Percentiles rank a stretch among this genome's conserved stretches.
Conservation (phyloP, 2,329 filamentous ascomycete species). For the Lachnellula cervina region DNA sequence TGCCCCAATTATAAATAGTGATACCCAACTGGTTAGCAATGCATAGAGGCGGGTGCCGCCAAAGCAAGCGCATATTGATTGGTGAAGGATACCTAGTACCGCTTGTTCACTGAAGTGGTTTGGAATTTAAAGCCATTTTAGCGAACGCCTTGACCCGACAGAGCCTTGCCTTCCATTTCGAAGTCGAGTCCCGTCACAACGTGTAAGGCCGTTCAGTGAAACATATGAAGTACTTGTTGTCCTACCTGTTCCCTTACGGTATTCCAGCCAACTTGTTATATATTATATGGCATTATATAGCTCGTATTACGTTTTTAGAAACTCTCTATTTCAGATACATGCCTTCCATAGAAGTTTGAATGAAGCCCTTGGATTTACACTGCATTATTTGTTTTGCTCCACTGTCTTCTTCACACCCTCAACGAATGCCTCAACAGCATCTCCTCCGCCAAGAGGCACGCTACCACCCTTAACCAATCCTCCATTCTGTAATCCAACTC, state of each 20-base stretch:
- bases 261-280: too few relatives aligned
- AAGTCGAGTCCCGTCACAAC: too few relatives aligned
- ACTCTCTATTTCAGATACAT: not conserved
- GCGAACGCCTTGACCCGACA: not conserved
- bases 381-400: slow-evolving; percentile 44
- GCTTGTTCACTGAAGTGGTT: not conserved
- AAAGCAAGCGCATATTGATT: too few relatives aligned
- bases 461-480: slow-evolving; percentile 73
- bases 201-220: too few relatives aligned
- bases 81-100: not conserved
- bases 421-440: slow-evolving; percentile 87
- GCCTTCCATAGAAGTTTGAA: not conserved
- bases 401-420: slow-evolving; percentile 80
- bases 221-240: too few relatives aligned
- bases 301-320: not conserved
- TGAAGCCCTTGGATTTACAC: not conserved
- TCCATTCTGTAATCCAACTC: slow-evolving; percentile 76
- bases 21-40: too few relatives aligned
- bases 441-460: slow-evolving; percentile 80
- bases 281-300: too few relatives aligned
- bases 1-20: too few relatives aligned
- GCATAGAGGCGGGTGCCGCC: too few relatives aligned
- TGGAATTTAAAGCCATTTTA: not conserved
- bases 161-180: too few relatives aligned
- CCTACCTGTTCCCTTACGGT: too few relatives aligned